A percentile compares a stretch with the other conserved stretches of the same genome.
Conservation (phyloP, 441 rosid species). For the Erodium trifolium region DNA sequence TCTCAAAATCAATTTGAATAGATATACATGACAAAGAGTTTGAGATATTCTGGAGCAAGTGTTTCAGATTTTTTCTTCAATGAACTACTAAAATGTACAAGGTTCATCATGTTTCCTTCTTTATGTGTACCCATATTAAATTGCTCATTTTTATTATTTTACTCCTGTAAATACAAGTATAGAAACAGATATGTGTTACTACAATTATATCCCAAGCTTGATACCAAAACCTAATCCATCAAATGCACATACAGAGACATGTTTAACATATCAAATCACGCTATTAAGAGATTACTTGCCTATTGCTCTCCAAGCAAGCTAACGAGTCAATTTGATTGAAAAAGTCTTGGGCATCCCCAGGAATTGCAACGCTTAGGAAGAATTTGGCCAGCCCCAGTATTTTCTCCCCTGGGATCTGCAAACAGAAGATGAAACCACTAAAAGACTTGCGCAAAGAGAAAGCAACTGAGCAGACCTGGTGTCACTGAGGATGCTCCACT, state of each 20-base stretch:
- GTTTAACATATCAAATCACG: not conserved
- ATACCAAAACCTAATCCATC: not conserved
- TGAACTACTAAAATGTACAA: not conserved
- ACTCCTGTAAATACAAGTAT: not conserved
- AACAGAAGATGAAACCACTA: slow-evolving; percentile 24
- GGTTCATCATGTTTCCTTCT: not conserved
- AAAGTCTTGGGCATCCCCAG: slow-evolving; percentile 73
- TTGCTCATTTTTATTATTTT: not conserved
- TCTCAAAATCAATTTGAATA: not conserved
- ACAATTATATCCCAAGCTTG: too few relatives aligned
- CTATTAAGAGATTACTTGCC: slow-evolving; percentile 35
- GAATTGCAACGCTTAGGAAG: slow-evolving; percentile 76
- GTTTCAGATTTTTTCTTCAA: not conserved
- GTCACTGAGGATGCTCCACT: slow-evolving; percentile 18
- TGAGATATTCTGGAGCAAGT: not conserved
- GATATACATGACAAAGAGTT: not conserved
- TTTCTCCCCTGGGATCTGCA: slow-evolving; percentile 70
- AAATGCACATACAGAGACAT: not conserved
- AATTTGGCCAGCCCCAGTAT: slow-evolving; percentile 79
- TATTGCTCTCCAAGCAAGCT: slow-evolving; percentile 68
- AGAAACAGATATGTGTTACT: not conserved
- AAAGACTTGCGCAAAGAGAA: slow-evolving; percentile 13
- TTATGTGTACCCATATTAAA: not conserved
- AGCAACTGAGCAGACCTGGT: slow-evolving; percentile 12
- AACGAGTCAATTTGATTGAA: slow-evolving; percentile 78